These are phyloP conservation scores for Dictyostelium firmibasis DNA, from an alignment of 78 protist species.

Conservation along the genomic window DNA sequence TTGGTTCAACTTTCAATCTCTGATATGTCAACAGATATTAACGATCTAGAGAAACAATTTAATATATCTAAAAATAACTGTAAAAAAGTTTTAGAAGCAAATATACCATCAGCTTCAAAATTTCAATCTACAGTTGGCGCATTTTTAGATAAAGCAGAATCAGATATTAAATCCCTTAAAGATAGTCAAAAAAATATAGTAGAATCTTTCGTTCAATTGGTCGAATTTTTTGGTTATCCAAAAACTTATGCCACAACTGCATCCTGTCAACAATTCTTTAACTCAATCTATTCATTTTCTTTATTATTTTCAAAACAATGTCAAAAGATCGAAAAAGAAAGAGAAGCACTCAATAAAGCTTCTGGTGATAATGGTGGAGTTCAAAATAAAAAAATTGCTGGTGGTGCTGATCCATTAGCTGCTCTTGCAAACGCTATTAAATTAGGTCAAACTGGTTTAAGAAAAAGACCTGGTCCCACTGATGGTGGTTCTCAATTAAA, in stretches of 20 bases:
- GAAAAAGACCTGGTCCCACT: background rate
- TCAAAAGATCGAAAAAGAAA: slow-evolving; percentile 61
- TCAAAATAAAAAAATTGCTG: slow-evolving; percentile 64
- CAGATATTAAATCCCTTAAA: slow-evolving; percentile 4
- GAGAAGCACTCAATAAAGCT: slow-evolving; percentile 8
- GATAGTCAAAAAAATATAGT: slow-evolving; percentile 13
- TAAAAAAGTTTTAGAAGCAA: slow-evolving; percentile 1
- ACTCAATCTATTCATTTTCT: slow-evolving; percentile 38
- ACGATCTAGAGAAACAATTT: slow-evolving; percentile 33
- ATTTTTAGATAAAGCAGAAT: background rate
- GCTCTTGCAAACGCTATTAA: slow-evolving; percentile 75
- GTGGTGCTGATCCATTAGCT: slow-evolving; percentile 69
- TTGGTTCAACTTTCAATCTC: slow-evolving; percentile 34
- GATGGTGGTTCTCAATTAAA: background rate
- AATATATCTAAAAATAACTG: background rate
- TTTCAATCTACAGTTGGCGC: background rate
- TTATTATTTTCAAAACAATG: slow-evolving; percentile 9
- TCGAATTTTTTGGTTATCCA: slow-evolving; percentile 60
- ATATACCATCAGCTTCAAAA: background rate
- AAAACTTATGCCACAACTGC: background rate
- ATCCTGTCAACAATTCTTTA: slow-evolving; percentile 65
- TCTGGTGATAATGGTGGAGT: background rate
- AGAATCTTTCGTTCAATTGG: background rate
- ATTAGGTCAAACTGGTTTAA: slow-evolving; percentile 47
- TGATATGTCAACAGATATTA: slow-evolving; percentile 55